phyloP scores from a whole-genome alignment of 2,329 filamentous ascomycete species.

The Biscogniauxia mediterranea region DNA sequence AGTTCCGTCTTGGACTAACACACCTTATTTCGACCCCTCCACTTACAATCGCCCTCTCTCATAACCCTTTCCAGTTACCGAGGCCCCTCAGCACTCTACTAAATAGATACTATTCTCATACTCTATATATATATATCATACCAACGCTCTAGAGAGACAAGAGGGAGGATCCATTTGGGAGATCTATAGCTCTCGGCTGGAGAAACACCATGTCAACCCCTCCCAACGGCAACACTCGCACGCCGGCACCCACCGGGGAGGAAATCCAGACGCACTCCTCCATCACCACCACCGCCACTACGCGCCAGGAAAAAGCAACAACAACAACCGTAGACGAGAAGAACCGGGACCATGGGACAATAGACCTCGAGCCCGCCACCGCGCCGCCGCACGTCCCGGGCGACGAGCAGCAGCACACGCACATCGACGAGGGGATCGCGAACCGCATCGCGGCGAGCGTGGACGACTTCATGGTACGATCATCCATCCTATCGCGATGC shows the following conservation, averaged over 20 bases:
- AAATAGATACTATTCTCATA: too few relatives aligned
- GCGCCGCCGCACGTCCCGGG: background rate
- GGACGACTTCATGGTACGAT: constrained; percentile 31
- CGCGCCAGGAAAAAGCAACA: constrained; percentile 13
- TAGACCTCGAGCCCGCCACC: constrained; percentile 16
- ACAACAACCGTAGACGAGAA: constrained; percentile 13
- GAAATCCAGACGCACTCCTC: constrained; percentile 15
- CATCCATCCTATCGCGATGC: background rate
- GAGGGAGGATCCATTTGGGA: background rate
- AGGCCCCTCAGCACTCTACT: too few relatives aligned
- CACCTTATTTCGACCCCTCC: too few relatives aligned
- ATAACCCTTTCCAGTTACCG: too few relatives aligned
- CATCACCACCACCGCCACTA: background rate
- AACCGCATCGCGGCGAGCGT: constrained; percentile 30
- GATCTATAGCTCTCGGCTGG: background rate
- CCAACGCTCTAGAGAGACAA: background rate
- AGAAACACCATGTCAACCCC: constrained; percentile 12
- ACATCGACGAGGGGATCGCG: constrained; percentile 27
- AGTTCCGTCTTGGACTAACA: too few relatives aligned
- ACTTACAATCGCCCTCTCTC: too few relatives aligned
- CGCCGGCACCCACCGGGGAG: constrained; percentile 7
- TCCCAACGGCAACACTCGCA: constrained; percentile 4
- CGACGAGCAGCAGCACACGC: constrained; percentile 13
- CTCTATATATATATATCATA: too few relatives aligned
- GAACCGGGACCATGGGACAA: constrained; percentile 19